Conservation (phyloP, 345 rosid genomes). For the Populus alba region DNA sequence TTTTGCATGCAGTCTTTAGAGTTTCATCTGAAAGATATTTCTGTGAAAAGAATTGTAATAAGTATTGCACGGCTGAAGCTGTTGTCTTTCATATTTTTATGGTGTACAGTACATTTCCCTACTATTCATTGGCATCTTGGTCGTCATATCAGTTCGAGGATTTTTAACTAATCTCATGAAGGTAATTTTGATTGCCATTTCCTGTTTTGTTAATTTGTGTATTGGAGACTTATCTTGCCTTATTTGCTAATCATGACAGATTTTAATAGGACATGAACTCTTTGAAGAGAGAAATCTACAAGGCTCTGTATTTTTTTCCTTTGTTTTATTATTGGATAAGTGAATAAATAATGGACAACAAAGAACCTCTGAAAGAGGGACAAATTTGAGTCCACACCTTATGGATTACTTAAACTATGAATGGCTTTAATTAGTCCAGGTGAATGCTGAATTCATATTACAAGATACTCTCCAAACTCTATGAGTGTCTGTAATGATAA, state of each 20-base stretch:
- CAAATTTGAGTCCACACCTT: slow-evolving; percentile 7
- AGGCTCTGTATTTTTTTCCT: not conserved
- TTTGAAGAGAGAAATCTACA: not conserved
- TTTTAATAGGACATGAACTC: not conserved
- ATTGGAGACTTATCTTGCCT: not conserved
- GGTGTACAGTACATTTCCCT: slow-evolving; percentile 80
- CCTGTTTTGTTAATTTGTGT: slow-evolving; percentile 1
- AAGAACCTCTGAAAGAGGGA: not conserved
- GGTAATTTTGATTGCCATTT: slow-evolving; percentile 37
- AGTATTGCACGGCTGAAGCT: slow-evolving; percentile 9
- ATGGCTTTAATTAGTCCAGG: not conserved
- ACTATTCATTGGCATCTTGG: slow-evolving; percentile 87
- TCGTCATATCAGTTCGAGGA: slow-evolving; percentile 87
- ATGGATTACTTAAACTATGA: not conserved
- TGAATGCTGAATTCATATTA: not conserved
- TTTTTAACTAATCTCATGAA: slow-evolving; percentile 90
- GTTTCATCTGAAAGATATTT: not conserved
- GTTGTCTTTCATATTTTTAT: slow-evolving; percentile 26
- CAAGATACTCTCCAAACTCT: not conserved
- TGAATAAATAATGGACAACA: slow-evolving; percentile 1
- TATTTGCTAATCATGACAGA: not conserved
- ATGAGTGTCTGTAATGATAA: not conserved
- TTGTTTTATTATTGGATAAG: not conserved
- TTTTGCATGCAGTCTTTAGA: too few species aligned
- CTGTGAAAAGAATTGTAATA: not conserved